phyloP scores from a whole-genome alignment of 2,329 filamentous ascomycete genomes.

The Phialophora tarda region DNA sequence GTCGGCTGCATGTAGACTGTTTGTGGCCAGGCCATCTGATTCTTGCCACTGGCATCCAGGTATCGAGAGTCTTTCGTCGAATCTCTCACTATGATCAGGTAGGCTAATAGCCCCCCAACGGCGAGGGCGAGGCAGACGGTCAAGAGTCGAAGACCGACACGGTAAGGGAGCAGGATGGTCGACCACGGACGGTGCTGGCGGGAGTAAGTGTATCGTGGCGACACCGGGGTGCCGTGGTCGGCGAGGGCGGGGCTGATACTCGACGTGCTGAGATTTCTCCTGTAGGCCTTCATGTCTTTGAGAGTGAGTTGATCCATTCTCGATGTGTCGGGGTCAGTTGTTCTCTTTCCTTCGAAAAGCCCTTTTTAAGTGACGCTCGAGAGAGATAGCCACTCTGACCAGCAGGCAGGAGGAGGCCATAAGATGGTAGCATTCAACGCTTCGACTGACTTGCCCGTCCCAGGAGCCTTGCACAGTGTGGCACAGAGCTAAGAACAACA shows the following conservation, averaged over 20 bases:
- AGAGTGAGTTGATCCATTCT: background rate
- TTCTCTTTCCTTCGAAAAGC: background rate
- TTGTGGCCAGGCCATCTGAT: slow-evolving; percentile 8
- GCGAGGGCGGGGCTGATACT: background rate
- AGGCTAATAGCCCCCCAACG: background rate
- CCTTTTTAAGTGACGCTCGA: background rate
- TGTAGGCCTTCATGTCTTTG: background rate
- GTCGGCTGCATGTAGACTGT: slow-evolving; percentile 15
- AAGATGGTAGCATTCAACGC: too few relatives aligned
- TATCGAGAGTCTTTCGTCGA: slow-evolving; percentile 12
- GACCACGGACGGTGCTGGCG: slow-evolving; percentile 1
- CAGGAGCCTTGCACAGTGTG: too few relatives aligned
- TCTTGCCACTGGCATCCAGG: slow-evolving; percentile 8
- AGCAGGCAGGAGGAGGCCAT: background rate
- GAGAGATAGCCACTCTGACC: background rate
- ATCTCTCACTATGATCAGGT: slow-evolving; percentile 13
- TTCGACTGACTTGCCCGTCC: too few relatives aligned
- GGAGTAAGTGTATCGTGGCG: slow-evolving; percentile 5
- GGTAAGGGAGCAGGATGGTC: slow-evolving; percentile 6
- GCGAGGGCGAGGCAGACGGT: background rate
- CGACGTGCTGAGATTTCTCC: background rate
- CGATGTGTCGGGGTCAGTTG: background rate
- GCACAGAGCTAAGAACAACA: too few relatives aligned
- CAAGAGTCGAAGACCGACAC: slow-evolving; percentile 12
- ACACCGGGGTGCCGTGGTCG: background rate